Percentiles rank a stretch among this genome's conserved stretches.
Evolutionary conservation across 352 stramenopile species (phyloP).

Genomic region (Phytophthora cryptogea): DNA sequence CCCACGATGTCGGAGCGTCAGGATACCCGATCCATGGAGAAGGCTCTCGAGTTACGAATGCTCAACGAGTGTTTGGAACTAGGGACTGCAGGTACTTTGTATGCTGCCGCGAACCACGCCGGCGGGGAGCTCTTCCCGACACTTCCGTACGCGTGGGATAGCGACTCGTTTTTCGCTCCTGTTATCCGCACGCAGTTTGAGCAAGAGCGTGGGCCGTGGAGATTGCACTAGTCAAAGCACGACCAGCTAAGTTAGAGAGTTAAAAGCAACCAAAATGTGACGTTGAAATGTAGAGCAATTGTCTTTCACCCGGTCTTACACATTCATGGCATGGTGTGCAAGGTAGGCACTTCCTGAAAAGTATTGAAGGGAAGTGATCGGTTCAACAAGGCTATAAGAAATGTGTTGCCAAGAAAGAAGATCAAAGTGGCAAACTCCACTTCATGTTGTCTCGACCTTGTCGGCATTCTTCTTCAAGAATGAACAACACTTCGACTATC

Average conservation of each 20-base stretch:
- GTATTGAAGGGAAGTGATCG: too few species aligned
- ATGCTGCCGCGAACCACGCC: slow-evolving; percentile 13
- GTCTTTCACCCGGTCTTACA: neutral
- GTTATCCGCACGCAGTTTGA: slow-evolving; percentile 23
- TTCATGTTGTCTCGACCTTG: too few species aligned
- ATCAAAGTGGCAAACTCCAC: too few species aligned
- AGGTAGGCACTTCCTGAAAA: too few species aligned
- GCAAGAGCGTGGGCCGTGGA: slow-evolving; percentile 27
- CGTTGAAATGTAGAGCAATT: slow-evolving; percentile 1
- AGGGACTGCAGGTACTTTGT: slow-evolving; percentile 14
- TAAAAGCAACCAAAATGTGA: neutral
- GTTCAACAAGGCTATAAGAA: too few species aligned
- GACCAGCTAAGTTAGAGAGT: slow-evolving; percentile 1
- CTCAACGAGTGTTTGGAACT: slow-evolving; percentile 42
- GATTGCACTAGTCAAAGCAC: slow-evolving; percentile 28
- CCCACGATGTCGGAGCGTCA: slow-evolving; percentile 22
- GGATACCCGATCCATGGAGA: slow-evolving; percentile 26
- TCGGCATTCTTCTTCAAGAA: too few species aligned
- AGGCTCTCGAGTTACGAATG: slow-evolving; percentile 41
- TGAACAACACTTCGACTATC: too few species aligned
- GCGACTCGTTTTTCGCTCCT: slow-evolving; percentile 34
- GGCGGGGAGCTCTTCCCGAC: slow-evolving; percentile 26
- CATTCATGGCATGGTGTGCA: too few species aligned
- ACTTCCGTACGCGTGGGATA: slow-evolving; percentile 32
- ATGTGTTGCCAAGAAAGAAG: too few species aligned